These are phyloP conservation scores for Cytospora piceae DNA, from an alignment of 2,329 filamentous ascomycete species.

Conservation along the genomic window DNA sequence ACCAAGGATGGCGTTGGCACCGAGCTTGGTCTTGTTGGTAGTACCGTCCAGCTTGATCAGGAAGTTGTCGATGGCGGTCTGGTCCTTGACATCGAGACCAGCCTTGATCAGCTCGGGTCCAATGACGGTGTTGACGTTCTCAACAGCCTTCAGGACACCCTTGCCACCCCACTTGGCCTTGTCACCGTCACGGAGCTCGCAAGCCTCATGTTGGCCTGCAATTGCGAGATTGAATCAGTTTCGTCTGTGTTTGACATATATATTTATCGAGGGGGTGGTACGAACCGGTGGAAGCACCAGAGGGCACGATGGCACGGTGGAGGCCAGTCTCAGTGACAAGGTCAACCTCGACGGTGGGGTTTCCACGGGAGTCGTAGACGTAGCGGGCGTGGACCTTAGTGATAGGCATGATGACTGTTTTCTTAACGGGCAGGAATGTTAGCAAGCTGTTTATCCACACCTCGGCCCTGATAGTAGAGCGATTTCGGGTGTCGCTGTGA, in stretches of 20 bases:
- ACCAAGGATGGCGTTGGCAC: constrained; percentile 87
- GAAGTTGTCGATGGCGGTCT: constrained; percentile 82
- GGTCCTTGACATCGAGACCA: constrained; percentile 83
- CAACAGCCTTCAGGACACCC: constrained; percentile 83
- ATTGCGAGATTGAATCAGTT: constrained; percentile 32
- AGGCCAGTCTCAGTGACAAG: constrained; percentile 95
- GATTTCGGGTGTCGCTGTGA: background rate
- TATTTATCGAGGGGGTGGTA: constrained; percentile 35
- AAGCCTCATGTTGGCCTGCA: constrained; percentile 84
- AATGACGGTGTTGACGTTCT: constrained; percentile 83
- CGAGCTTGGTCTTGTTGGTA: constrained; percentile 83
- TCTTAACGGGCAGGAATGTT: background rate
- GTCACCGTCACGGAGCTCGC: constrained; percentile 89
- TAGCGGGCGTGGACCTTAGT: constrained; percentile 89
- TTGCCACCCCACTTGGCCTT: constrained; percentile 86
- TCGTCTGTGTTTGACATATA: constrained; percentile 17
- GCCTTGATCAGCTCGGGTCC: constrained; percentile 82
- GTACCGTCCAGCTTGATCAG: constrained; percentile 84
- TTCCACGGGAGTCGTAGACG: constrained; percentile 97
- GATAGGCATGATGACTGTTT: constrained; percentile 74
- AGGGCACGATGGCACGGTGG: constrained; percentile 96
- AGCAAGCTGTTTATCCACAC: background rate
- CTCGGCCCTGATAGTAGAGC: background rate
- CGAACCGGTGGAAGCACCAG: constrained; percentile 91
- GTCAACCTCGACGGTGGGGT: constrained; percentile 98